Evolutionary conservation across 805 yeast species (phyloP).

Genomic region (Nakazawaea holstii): DNA sequence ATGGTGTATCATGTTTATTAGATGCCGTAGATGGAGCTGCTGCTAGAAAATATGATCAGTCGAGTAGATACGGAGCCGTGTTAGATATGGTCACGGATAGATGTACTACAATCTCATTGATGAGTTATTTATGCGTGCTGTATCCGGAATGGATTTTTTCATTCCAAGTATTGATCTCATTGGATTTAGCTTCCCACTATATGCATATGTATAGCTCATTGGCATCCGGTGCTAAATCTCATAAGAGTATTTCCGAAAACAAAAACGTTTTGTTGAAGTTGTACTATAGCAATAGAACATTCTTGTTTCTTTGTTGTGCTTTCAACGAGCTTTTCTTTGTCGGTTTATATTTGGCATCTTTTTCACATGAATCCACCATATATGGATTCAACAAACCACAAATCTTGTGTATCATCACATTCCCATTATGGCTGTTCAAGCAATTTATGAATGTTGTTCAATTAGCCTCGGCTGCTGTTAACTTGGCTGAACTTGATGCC

Average conservation of each 20-base stretch:
- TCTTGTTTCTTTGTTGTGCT: slow-evolving; percentile 84
- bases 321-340: slow-evolving; percentile 91
- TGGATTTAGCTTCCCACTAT: slow-evolving; percentile 90
- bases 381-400: slow-evolving; percentile 25
- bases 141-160: slow-evolving; percentile 65
- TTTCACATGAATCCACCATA: slow-evolving; percentile 41
- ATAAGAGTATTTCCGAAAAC: slow-evolving; percentile 73
- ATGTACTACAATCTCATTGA: slow-evolving; percentile 91
- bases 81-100: slow-evolving; percentile 98
- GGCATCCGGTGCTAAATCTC: slow-evolving; percentile 72
- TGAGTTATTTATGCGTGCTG: slow-evolving; percentile 76
- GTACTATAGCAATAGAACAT: slow-evolving; percentile 81
- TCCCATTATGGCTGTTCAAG: slow-evolving; percentile 88
- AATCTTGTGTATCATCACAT: slow-evolving; percentile 43
- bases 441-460: slow-evolving; percentile 89
- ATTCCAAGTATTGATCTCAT: slow-evolving; percentile 80
- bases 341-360: slow-evolving; percentile 76
- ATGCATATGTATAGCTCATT: slow-evolving; percentile 98
- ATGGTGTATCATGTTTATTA: slow-evolving; percentile 82
- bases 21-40: slow-evolving; percentile 97
- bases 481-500: slow-evolving; percentile 75
- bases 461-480: slow-evolving; percentile 76
- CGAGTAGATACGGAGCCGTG: slow-evolving; percentile 92
- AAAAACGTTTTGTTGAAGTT: slow-evolving; percentile 69
- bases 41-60: slow-evolving; percentile 84